Percentiles rank a stretch among this genome's conserved stretches.
These are phyloP conservation scores for Gaultheria prostrata DNA, from an alignment of 148 eudicot genomes.

Conservation along the genomic window DNA sequence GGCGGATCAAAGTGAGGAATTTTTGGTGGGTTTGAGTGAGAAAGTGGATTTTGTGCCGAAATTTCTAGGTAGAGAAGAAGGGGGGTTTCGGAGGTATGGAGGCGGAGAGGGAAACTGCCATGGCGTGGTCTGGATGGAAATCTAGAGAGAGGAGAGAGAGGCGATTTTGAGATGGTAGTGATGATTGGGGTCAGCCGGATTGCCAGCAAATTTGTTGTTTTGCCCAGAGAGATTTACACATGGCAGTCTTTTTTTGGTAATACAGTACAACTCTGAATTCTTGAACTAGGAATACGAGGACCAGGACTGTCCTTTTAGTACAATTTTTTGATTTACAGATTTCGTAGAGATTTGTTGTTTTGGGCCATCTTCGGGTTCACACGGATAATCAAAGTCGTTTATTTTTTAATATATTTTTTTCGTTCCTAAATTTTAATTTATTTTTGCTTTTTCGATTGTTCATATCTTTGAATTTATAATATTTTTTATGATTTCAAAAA, in stretches of 20 bases:
- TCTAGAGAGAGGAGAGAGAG: background rate
- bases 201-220: background rate
- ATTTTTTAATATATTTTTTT: too few species aligned
- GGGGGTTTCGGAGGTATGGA: conserved; percentile 28
- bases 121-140: background rate
- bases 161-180: background rate
- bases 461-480: too few species aligned
- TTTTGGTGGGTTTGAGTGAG: background rate
- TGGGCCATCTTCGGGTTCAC: too few species aligned
- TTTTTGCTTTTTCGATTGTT: too few species aligned
- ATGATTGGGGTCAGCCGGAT: background rate
- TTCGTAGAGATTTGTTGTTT: too few species aligned
- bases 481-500: too few species aligned
- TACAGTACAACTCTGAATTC: too few species aligned
- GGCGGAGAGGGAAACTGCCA: conserved; percentile 19
- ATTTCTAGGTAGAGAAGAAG: background rate
- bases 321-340: too few species aligned
- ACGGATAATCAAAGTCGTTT: too few species aligned
- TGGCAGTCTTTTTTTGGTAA: too few species aligned
- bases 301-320: background rate
- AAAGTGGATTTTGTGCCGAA: background rate
- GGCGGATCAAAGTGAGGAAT: background rate
- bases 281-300: background rate
- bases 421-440: too few species aligned
- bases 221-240: background rate